These are phyloP conservation scores for Protomyces inouyei DNA, from an alignment of 1,139 yeast species.

Conservation along the genomic window DNA sequence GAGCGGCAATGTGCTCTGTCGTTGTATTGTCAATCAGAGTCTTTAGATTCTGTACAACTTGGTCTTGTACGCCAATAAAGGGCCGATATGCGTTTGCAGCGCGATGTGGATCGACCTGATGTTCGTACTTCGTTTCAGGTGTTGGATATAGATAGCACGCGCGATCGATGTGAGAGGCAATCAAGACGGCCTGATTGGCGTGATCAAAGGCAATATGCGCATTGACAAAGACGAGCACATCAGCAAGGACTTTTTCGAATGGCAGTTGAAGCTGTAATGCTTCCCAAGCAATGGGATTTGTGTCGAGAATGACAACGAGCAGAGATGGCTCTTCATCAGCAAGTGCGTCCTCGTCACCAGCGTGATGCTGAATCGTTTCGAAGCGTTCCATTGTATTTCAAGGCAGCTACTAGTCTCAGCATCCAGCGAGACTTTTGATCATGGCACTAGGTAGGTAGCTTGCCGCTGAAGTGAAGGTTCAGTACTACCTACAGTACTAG, in stretches of 20 bases:
- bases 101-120: slow-evolving; percentile 28
- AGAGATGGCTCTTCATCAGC: slow-evolving; percentile 53
- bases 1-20: slow-evolving; percentile 34
- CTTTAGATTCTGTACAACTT: slow-evolving; percentile 60
- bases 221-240: slow-evolving; percentile 67
- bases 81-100: slow-evolving; percentile 65
- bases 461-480: background rate
- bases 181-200: slow-evolving; percentile 76
- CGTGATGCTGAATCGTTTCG: slow-evolving; percentile 10
- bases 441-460: background rate
- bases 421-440: no score
- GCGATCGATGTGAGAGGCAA: slow-evolving; percentile 70
- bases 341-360: background rate
- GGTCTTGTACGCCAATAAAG: slow-evolving; percentile 74
- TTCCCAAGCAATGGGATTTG: slow-evolving; percentile 75
- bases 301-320: slow-evolving; percentile 70
- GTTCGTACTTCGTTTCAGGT: slow-evolving; percentile 26
- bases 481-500: no score
- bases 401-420: no score
- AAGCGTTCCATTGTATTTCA: slow-evolving; percentile 7
- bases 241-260: slow-evolving; percentile 54
- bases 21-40: slow-evolving; percentile 43
- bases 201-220: slow-evolving; percentile 84
- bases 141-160: slow-evolving; percentile 70
- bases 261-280: slow-evolving; percentile 45